Conservation (phyloP, 345 rosid species). For the Hibiscus trionum region DNA sequence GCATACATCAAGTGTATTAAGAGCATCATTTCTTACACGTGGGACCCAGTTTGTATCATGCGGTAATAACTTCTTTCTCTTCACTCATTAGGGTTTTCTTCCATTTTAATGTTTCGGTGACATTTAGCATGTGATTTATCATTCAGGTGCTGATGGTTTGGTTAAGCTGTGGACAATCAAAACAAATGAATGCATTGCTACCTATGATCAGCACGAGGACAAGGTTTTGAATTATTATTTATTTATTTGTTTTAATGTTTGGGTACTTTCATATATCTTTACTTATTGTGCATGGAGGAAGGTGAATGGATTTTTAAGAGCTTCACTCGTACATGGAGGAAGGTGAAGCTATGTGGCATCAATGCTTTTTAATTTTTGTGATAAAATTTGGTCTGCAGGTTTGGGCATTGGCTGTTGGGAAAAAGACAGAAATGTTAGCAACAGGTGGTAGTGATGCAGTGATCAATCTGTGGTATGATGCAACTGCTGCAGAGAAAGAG, state of each 20-base stretch:
- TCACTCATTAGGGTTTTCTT: not conserved
- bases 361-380: not conserved
- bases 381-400: constrained; percentile 35
- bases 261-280: not conserved
- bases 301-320: not conserved
- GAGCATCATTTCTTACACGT: constrained; percentile 79
- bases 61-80: constrained; percentile 41
- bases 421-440: constrained; percentile 80
- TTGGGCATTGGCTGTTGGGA: constrained; percentile 96
- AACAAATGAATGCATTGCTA: constrained; percentile 79
- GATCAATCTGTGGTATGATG: constrained; percentile 83
- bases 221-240: constrained; percentile 44
- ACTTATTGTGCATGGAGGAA: not conserved
- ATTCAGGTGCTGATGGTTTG: constrained; percentile 88
- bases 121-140: not conserved
- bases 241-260: not conserved
- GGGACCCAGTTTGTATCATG: constrained; percentile 89
- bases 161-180: constrained; percentile 86
- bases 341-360: not conserved
- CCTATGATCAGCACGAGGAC: constrained; percentile 90
- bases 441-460: constrained; percentile 89
- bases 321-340: not conserved
- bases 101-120: not conserved
- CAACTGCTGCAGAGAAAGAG: constrained; percentile 77
- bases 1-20: constrained; percentile 80